These are phyloP conservation scores for Moringa oleifera DNA, from an alignment of 345 rosid species.

Conservation along the genomic window DNA sequence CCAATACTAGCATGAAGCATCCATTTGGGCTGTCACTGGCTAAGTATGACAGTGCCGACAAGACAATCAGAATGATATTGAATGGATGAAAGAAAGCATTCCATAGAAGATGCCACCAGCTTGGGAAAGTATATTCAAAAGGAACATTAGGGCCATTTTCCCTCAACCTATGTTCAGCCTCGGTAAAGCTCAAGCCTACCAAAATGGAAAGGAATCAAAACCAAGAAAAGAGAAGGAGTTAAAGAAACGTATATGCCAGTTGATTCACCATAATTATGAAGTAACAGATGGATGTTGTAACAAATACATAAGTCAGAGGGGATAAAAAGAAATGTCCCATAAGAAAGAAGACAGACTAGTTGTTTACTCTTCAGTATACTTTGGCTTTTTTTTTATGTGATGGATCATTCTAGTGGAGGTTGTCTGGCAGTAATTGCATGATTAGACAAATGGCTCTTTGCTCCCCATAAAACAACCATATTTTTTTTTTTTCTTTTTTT, in stretches of 20 bases:
- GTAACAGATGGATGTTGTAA: too few species aligned
- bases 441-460: too few species aligned
- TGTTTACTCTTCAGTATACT: neutral
- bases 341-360: neutral
- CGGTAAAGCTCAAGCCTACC: constrained; percentile 62
- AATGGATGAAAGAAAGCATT: constrained; percentile 66
- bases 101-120: constrained; percentile 68
- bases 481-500: too few species aligned
- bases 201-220: neutral
- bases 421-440: too few species aligned
- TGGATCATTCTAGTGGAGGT: too few species aligned
- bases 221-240: neutral
- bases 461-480: too few species aligned
- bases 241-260: neutral
- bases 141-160: constrained; percentile 67
- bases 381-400: too few species aligned
- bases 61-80: constrained; percentile 55
- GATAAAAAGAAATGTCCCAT: neutral
- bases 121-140: constrained; percentile 35
- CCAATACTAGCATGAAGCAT: constrained; percentile 56
- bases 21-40: constrained; percentile 64
- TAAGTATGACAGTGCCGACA: constrained; percentile 54
- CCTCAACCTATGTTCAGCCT: constrained; percentile 60
- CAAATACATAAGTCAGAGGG: neutral
- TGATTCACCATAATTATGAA: neutral